These are phyloP conservation scores for Urtica urens DNA, from an alignment of 306 rosid genomes.

Conservation along the genomic window DNA sequence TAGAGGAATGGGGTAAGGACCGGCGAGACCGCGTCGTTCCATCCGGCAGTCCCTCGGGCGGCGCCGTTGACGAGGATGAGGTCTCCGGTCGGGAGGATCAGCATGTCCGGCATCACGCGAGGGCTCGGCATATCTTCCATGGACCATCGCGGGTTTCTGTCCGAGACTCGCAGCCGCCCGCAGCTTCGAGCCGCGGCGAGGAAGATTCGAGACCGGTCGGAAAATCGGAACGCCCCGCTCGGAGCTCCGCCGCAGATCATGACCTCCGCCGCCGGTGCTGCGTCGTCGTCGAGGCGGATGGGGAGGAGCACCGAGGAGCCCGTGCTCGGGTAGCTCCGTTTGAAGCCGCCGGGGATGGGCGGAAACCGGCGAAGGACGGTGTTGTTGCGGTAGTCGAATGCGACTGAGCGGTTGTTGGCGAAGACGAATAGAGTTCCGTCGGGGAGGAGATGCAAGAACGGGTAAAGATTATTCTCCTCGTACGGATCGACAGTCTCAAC, in stretches of 20 bases:
- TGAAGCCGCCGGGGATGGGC: conserved; percentile 36
- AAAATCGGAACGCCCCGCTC: conserved; percentile 32
- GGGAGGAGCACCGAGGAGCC: conserved; percentile 71
- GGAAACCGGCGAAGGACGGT: conserved; percentile 31
- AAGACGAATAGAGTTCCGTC: conserved; percentile 67
- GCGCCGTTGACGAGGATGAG: conserved; percentile 61
- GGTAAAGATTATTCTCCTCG: conserved; percentile 78
- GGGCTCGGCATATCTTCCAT: conserved; percentile 58
- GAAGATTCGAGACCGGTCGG: conserved; percentile 10
- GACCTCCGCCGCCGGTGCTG: conserved; percentile 35
- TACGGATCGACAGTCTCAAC: conserved; percentile 33
- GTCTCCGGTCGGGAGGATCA: conserved; percentile 49
- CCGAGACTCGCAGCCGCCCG: conserved; percentile 41
- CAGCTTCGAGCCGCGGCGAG: conserved; percentile 42
- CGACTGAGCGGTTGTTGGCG: conserved; percentile 46
- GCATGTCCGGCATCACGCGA: conserved; percentile 64
- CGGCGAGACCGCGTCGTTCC: conserved; percentile 51
- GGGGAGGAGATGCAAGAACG: conserved; percentile 63
- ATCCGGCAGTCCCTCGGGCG: conserved; percentile 53
- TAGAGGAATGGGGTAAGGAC: conserved; percentile 42
- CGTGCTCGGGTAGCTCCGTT: conserved; percentile 67
- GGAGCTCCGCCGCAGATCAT: conserved; percentile 71
- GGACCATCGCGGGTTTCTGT: conserved; percentile 44
- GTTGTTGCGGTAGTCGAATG: conserved; percentile 29
- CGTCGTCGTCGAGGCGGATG: conserved; percentile 1